Percentiles rank a stretch among this genome's conserved stretches.
Conservation (phyloP, 108 stramenopile genomes). For the Parietichytrium sp. region DNA sequence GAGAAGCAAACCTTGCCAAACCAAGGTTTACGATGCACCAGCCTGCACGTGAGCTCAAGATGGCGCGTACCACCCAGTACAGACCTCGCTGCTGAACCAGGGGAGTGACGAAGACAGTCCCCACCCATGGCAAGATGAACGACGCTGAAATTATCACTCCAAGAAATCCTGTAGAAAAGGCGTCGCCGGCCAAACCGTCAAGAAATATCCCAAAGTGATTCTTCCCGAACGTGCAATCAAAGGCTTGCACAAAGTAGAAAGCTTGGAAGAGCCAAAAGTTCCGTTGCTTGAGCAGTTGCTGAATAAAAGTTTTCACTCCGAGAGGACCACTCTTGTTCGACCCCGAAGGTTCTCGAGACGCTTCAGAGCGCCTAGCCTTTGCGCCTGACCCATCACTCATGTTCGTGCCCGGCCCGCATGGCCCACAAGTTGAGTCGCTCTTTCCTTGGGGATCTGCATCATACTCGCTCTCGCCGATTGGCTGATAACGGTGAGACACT, state of each 20-base stretch:
- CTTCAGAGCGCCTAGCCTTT: too few species aligned
- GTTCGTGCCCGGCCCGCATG: too few species aligned
- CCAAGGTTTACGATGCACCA: neutral
- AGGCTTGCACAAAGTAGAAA: constrained; percentile 18
- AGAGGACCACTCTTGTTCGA: too few species aligned
- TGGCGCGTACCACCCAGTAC: constrained; percentile 4
- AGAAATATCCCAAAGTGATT: constrained; percentile 43
- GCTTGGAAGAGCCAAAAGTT: constrained; percentile 36
- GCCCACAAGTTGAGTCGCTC: too few species aligned
- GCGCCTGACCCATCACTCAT: too few species aligned
- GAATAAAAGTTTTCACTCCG: neutral
- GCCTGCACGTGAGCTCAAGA: neutral
- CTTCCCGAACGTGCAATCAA: constrained; percentile 46
- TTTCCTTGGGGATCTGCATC: too few species aligned
- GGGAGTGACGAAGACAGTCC: constrained; percentile 19
- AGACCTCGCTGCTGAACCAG: neutral
- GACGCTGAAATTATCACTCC: neutral
- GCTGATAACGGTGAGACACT: too few species aligned
- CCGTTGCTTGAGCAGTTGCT: neutral
- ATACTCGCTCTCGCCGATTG: too few species aligned
- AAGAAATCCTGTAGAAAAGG: neutral
- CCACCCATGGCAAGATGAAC: constrained; percentile 37
- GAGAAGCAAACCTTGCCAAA: neutral
- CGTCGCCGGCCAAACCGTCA: neutral
- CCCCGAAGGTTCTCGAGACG: too few species aligned